Conservation (phyloP, 768 basidiomycete species). For the Royoungia palumana region DNA sequence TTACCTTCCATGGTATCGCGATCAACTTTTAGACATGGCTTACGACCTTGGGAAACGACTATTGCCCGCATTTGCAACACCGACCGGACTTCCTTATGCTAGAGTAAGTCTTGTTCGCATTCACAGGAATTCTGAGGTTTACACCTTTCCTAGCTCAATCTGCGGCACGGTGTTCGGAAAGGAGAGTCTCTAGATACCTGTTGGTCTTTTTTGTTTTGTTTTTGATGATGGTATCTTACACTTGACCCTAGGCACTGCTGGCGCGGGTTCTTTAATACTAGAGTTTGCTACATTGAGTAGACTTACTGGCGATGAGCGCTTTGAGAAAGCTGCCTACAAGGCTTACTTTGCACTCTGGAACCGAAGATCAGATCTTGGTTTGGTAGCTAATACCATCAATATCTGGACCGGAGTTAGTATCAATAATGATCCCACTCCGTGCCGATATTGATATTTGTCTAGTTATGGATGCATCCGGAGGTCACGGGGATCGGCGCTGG, state of each 20-base stretch:
- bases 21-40: conserved; percentile 77
- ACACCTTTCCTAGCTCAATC: conserved; percentile 60
- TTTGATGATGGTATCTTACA: conserved; percentile 2
- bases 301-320: conserved; percentile 84
- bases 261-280: conserved; percentile 87
- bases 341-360: conserved; percentile 97
- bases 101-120: conserved; percentile 46
- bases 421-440: not conserved
- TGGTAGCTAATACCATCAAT: conserved; percentile 90
- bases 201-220: conserved; percentile 40
- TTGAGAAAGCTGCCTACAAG: conserved; percentile 84
- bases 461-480: conserved; percentile 75
- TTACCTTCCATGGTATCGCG: conserved; percentile 78
- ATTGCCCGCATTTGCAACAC: conserved; percentile 87
- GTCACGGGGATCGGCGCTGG: conserved; percentile 87
- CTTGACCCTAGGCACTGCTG: conserved; percentile 67
- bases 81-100: conserved; percentile 90
- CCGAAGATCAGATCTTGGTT: conserved; percentile 73
- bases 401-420: conserved; percentile 70
- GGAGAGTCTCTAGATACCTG: conserved; percentile 86
- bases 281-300: conserved; percentile 94
- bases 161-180: conserved; percentile 69
- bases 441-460: conserved; percentile 5
- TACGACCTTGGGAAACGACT: conserved; percentile 83
- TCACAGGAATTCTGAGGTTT: not conserved